Evolutionary conservation across 2,329 filamentous ascomycete species (phyloP), one percentile per base, ranked within the genome.

Genomic region (Pseudogymnoascus sp.): DNA sequence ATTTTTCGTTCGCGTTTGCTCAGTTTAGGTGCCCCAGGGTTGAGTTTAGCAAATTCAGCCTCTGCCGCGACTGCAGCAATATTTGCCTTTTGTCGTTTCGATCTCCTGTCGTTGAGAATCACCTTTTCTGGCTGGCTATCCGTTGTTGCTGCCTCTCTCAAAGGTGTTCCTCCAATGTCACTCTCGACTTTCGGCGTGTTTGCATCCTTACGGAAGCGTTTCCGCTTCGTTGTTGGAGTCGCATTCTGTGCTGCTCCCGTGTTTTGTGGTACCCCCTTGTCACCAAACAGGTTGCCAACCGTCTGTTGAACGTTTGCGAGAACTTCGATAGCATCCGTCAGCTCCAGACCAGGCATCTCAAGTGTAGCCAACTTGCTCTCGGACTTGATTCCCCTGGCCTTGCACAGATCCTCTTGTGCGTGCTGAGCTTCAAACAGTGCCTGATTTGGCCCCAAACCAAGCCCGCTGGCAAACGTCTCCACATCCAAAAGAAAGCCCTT

Each of bases 401-500:
- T 42, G 38, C 33, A 61, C 19, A 61, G n/a, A 2, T 38, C 21
- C 15, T 38, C 38, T 19, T 23, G 35, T 38, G 59, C 59, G 5
- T 17, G 21, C 19, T 26, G 26, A n/a, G 59, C 59, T 19, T 61
- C 59, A 38, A 61, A 40, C 23, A 61, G 38, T 61, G 59, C 59
- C 7, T 61, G 59, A 15, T 38, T 38, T 6, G 11, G 1, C 13
- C 59, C 59, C 15, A 61, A 42, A 9, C 21, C 59, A 1, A 61
- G 59, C 8, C 31, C 59, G 40, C 15, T 23, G 10, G 21, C 35
- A 42, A 11, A 61, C 9, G 33, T 40, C 9, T 38, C 23, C 15
- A 61, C 26, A 7, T 26, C 33, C 33, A 26, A 13, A 38, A 26
- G 33, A 19, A n/a, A 61, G 9, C 9, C 3, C 3, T 21, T 15